Evolutionary conservation across 2,329 filamentous ascomycete genomes (phyloP).

Genomic region (Ophidiomyces ophidiicola): DNA sequence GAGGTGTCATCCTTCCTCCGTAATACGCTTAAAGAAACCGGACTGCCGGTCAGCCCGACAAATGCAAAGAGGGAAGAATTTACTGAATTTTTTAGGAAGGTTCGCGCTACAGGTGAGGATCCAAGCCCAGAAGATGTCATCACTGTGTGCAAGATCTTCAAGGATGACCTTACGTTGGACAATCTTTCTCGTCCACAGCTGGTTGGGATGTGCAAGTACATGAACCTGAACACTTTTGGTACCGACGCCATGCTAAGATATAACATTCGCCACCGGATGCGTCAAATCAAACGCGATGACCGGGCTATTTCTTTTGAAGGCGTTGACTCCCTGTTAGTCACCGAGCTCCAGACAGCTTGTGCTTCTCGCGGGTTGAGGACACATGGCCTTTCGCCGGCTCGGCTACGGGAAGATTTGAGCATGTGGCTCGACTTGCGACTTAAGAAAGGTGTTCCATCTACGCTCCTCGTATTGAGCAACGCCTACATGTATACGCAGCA

Average conservation of each 20-base stretch:
- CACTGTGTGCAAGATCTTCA: slow-evolving; percentile 98
- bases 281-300: slow-evolving; percentile 98
- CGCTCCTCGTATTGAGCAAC: slow-evolving; percentile 87
- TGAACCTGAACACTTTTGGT: slow-evolving; percentile 94
- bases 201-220: slow-evolving; percentile 95
- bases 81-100: slow-evolving; percentile 91
- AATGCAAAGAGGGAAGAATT: slow-evolving; percentile 91
- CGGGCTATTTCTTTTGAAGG: slow-evolving; percentile 88
- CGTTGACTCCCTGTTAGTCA: slow-evolving; percentile 82
- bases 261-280: slow-evolving; percentile 92
- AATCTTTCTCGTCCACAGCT: slow-evolving; percentile 91
- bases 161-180: slow-evolving; percentile 92
- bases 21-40: slow-evolving; percentile 82
- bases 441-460: slow-evolving; percentile 90
- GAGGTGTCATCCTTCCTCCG: slow-evolving; percentile 86
- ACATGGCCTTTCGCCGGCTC: slow-evolving; percentile 76
- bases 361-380: slow-evolving; percentile 86
- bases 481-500: slow-evolving; percentile 82
- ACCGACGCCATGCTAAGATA: slow-evolving; percentile 97
- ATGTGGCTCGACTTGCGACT: slow-evolving; percentile 91
- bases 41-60: slow-evolving; percentile 69
- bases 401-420: slow-evolving; percentile 77
- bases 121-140: slow-evolving; percentile 86
- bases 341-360: slow-evolving; percentile 83
- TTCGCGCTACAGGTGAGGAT: slow-evolving; percentile 78